Evolutionary conservation across 352 stramenopile genomes (phyloP).

Genomic region (Phytophthora pinifolia): DNA sequence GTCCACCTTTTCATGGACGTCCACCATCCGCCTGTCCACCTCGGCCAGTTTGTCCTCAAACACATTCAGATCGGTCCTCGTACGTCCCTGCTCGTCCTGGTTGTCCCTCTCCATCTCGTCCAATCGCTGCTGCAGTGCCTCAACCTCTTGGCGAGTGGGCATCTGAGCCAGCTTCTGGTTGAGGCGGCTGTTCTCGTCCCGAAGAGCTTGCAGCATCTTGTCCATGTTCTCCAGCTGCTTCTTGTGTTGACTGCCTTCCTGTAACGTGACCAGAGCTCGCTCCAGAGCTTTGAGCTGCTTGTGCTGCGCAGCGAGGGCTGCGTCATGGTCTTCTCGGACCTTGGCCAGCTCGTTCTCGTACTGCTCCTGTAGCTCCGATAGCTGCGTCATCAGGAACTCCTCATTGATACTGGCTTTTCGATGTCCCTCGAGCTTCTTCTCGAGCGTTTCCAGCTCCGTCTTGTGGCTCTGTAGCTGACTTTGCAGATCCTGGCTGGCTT

Average conservation of each 20-base stretch:
- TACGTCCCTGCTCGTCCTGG: conserved; percentile 21
- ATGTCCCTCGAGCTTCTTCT: conserved; percentile 29
- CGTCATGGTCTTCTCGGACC: conserved; percentile 28
- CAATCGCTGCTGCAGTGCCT: conserved; percentile 15
- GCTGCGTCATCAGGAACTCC: conserved; percentile 54
- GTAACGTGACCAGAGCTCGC: conserved; percentile 12
- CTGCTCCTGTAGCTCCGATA: conserved; percentile 51
- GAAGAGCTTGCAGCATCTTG: conserved; percentile 9
- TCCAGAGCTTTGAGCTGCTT: conserved; percentile 20
- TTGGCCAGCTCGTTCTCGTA: conserved; percentile 43
- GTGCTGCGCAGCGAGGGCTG: conserved; percentile 27
- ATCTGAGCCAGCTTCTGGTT: conserved; percentile 11
- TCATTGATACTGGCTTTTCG: conserved; percentile 41
- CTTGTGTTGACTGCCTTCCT: conserved; percentile 15
- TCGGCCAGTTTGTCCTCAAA: conserved; percentile 25
- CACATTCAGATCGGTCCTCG: conserved; percentile 13
- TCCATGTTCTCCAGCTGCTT: conserved; percentile 14
- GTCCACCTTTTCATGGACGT: conserved; percentile 6
- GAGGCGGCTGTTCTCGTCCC: conserved; percentile 16
- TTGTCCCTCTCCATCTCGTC: conserved; percentile 15
- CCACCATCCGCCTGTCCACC: conserved; percentile 12
- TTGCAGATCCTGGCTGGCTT: conserved; percentile 4
- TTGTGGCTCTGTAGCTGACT: conserved; percentile 6
- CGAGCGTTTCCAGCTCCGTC: conserved; percentile 15
- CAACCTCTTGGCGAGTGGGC: conserved; percentile 21